Evolutionary conservation across 1,284 basidiomycete species (phyloP), one percentile per base, ranked within the genome.

Genomic region (Mrakiaceae sp.): DNA sequence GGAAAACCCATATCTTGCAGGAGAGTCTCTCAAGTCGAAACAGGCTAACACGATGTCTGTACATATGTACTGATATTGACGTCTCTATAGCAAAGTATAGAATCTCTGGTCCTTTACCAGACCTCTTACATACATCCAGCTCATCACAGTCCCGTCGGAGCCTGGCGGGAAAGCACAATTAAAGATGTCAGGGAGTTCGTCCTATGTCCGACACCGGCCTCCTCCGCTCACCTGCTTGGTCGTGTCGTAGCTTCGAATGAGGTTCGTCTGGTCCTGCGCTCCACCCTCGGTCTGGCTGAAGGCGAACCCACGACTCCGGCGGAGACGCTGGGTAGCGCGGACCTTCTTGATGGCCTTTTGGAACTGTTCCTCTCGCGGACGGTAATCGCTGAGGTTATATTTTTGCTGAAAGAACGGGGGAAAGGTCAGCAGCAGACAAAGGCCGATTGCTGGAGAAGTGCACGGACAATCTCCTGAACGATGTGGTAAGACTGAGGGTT

Each of bases 281-380:
- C 84, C 83, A 69, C 86, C 87, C 76, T 95, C 91, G 11, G 91
- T 94, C 76, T 97, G 93, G 72, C 88, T 91, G 80, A 98, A 98
- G 1, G 94, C 93, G 74, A 97, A 97, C 1, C 93, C 93, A 66
- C 94, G 84, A 71, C 91, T 95, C 67, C 88, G 82, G 27, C 93
- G 85, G 87, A 97, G 90, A 53, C 93, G 85, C 74, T 97, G 94
- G 1, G 92, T 89, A 0, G 93, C 94, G 47, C 94, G 85, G 10
- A 97, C 94, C 74, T 97, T 97, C 78, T 96, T 96, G 81, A 97
- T 97, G 6, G 93, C 93, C 75, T 96, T 94, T 76, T 94, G 91
- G 78, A 94, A 94, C 85, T 98, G 95, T 76, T 96, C 95, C 78
- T 98, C 95, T 65, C 95, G 82, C 1, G 96, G 96, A 54, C 96